Base-by-base conservation (phyloP, 2,329 filamentous ascomycete species). In the Neofusicoccum laricinum region DNA sequence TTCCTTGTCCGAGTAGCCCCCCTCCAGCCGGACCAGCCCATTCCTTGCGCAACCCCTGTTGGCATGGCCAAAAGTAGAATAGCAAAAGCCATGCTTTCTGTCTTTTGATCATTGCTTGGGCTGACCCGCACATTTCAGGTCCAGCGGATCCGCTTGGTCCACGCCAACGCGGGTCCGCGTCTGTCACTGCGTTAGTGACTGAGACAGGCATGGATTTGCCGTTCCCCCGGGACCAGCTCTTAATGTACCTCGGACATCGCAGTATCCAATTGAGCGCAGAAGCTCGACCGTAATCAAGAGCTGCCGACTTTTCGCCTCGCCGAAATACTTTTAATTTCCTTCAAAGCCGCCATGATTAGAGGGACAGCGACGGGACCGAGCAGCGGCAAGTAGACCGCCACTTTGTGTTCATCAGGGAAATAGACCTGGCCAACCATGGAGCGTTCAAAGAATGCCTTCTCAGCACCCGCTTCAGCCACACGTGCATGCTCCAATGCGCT, bases 361-460 rank as follows among this genome's bases (percentile, higher is more conserved):
- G 95, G 95, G 12, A 98, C 94, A 4, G 91, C 93, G 45, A 98
- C 88, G 0, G 95, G 95, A 0, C 95, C 95, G 45, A 99, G 79
- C 11, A 99, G 80, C 1, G 95, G 95, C 70, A 99, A 79, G 75
- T 99, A 99, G 0, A 99, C 95, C 0, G 95, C 95, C 25, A 99
- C 87, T 78, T 98, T 99, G 77, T 99, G 95, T 79, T 99, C 95
- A 73, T 99, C 95, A 0, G 95, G 95, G 76, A 99, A 99, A 77
- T 98, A 99, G 2, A 98, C 89, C 79, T 98, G 95, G 0, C 93
- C 95, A 12, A 99, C 95, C 95, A 99, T 99, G 73, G 91, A 96
- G 79, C 96, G 96, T 78, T 99, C 95, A 70, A 99, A 99, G 78
- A 99, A 99, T 0, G 94, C 94, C 66, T 90, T 88, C 76, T 99